Conservation (phyloP, 2,329 filamentous ascomycete species). For the Aspergillus persii region DNA sequence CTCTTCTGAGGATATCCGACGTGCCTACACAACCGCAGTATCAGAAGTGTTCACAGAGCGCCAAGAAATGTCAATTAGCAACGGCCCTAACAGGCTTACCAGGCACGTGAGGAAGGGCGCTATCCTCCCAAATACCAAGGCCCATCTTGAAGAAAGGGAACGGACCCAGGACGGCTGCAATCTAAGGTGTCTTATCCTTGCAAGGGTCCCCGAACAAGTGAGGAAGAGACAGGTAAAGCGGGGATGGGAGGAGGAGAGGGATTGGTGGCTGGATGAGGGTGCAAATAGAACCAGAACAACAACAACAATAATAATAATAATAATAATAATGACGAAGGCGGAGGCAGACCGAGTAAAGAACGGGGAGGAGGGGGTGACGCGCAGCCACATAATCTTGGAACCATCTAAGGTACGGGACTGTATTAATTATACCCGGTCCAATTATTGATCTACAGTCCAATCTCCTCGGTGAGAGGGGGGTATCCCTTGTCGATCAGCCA, state of each 20-base stretch:
- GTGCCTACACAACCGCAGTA: conserved; percentile 26
- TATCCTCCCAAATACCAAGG: conserved; percentile 71
- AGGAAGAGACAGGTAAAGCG: not conserved
- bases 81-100: conserved; percentile 50
- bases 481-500: no score
- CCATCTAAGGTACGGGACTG: no score
- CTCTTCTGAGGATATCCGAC: conserved; percentile 62
- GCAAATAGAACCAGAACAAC: not conserved
- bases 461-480: no score
- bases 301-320: no score
- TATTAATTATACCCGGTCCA: no score
- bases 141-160: conserved; percentile 51
- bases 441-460: no score
- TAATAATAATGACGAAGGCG: not conserved
- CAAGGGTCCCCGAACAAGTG: not conserved
- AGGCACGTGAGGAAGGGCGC: conserved; percentile 66
- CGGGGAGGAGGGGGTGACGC: not conserved
- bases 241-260: not conserved
- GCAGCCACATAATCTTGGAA: not conserved
- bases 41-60: not conserved
- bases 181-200: not conserved
- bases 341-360: no score
- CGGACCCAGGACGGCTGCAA: not conserved
- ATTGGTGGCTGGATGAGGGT: not conserved
- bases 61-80: not conserved